Base-by-base conservation (phyloP, 148 eudicot species). In the Pouteria glomerata region DNA sequence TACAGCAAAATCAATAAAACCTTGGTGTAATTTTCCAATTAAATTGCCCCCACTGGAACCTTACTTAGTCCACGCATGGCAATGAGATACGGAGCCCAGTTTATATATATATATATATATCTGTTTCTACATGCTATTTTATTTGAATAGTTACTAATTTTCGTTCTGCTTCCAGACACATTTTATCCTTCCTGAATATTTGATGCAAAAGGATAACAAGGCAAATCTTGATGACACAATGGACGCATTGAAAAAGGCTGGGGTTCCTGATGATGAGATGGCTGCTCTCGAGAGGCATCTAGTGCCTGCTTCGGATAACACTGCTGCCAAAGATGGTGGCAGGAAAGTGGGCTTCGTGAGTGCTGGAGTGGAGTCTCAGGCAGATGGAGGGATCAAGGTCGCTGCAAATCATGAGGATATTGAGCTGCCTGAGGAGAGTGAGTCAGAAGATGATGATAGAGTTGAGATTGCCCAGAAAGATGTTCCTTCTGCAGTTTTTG, bases 341-440 rank as follows among this genome's bases (percentile, higher is more conserved):
- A 62, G 97, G 74, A 72, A 75, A 11, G 68, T 90, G 35, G 91
- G 97, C 29, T 95, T 95, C 72, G 97, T 88, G 39, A 91, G 97
- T 37, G 96, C 90, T 1, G 97, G 98, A n/a, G 83, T 82, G 14
- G 86, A 84, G 66, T 83, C 88, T 57, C 75, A 81, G 51, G 42
- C 70, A 10, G 79, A 80, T 44, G 85, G 50, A 19, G 81, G 37
- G 11, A 48, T 58, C 6, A 84, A 42, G 62, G 75, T 74, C 18
- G 73, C 74, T 13, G 84, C 81, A 13, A 91, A 89, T 70, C 71
- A 71, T 6, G 98, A 91, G 74, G 98, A 89, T 44, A 91, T 95
- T 1, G 98, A 95, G 66, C 82, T 91, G 1, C 97, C 97, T 0
- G 98, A 91, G 3, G 98, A 85, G 68, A 86, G 91, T 39, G 93